Conservation (phyloP, 179 eudicot species). For the Nepenthes alata region DNA sequence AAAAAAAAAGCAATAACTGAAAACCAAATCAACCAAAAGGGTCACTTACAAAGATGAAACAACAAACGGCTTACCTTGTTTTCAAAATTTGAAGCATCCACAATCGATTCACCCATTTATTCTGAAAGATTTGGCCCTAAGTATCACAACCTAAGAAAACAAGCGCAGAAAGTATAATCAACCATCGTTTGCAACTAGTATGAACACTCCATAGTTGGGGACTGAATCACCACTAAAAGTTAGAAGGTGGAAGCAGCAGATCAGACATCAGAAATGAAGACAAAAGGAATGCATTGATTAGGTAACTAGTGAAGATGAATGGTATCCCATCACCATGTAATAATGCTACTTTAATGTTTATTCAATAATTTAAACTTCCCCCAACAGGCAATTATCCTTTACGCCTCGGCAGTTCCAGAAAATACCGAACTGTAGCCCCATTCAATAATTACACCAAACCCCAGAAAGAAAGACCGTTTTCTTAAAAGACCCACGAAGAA, state of each 20-base stretch:
- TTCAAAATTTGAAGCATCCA: constrained; percentile 30
- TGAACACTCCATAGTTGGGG: constrained; percentile 17
- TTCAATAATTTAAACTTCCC: neutral
- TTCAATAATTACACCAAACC: no score
- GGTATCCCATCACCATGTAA: constrained; percentile 23
- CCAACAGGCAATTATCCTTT: neutral
- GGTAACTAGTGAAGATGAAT: constrained; percentile 20
- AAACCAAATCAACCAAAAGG: constrained; percentile 7
- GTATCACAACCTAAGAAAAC: constrained; percentile 10
- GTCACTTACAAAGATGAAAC: constrained; percentile 12
- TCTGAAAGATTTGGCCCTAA: constrained; percentile 17
- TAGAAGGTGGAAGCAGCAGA: constrained; percentile 16
- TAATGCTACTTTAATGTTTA: constrained; percentile 14
- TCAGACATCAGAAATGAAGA: constrained; percentile 14
- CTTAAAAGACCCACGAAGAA: no score
- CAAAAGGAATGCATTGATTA: constrained; percentile 20
- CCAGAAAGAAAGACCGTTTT: no score
- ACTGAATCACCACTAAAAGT: constrained; percentile 14
- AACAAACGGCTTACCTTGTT: constrained; percentile 41
- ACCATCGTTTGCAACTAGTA: constrained; percentile 19
- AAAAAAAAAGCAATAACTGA: constrained; percentile 1
- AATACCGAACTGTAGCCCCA: neutral
- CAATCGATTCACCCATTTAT: constrained; percentile 55
- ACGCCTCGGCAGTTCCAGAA: neutral
- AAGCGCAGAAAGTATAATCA: constrained; percentile 10